Evolutionary conservation across 1,284 basidiomycete species (phyloP).

Genomic region (Mycosarcoma mackinlayi): DNA sequence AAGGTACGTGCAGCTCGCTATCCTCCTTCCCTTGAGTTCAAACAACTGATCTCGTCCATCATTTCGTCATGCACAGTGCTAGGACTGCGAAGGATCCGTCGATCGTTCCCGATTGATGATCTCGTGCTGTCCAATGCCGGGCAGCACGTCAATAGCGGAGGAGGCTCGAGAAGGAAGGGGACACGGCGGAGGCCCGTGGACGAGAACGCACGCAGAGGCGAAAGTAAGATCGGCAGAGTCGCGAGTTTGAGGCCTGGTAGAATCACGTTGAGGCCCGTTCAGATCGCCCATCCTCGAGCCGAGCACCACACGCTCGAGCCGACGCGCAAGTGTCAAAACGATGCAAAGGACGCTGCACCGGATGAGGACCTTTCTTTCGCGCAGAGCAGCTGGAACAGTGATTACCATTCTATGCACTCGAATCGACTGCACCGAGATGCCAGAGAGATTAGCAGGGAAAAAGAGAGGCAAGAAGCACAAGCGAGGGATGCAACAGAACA

Average conservation of each 20-base stretch:
- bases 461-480: not conserved
- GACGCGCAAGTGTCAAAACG: not conserved
- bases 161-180: not conserved
- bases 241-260: conserved; percentile 19
- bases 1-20: conserved; percentile 11
- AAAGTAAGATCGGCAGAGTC: conserved; percentile 28
- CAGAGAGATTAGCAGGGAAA: not conserved
- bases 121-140: too few species aligned
- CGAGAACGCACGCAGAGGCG: conserved; percentile 18
- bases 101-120: too few species aligned
- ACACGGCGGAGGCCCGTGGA: not conserved
- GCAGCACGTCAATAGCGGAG: too few species aligned
- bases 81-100: conserved; percentile 9
- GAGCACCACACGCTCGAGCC: too few species aligned
- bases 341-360: not conserved
- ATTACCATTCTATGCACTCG: conserved; percentile 24
- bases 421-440: conserved; percentile 3
- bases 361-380: too few species aligned
- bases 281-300: too few species aligned
- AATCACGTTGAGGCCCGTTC: conserved; percentile 20
- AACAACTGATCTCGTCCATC: not conserved
- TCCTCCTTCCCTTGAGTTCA: not conserved
- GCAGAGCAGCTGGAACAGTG: conserved; percentile 13
- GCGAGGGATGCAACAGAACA: not conserved
- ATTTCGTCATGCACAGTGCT: conserved; percentile 11